Conservation (phyloP, 2,329 filamentous ascomycete species). For the Arachnomyces sp. region DNA sequence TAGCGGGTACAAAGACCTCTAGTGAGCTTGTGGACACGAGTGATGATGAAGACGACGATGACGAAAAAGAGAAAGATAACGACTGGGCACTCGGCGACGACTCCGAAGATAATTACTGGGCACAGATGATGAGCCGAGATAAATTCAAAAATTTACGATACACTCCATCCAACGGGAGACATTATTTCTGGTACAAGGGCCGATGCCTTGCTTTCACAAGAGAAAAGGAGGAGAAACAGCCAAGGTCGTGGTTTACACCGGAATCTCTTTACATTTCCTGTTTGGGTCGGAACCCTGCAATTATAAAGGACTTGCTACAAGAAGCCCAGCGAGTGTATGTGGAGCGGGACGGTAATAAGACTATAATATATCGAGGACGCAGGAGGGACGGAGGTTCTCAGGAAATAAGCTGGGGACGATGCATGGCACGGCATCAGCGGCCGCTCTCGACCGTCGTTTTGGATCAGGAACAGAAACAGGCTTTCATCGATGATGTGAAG, state of each 20-base stretch:
- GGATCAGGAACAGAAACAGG: conserved; percentile 42
- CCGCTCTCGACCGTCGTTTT: conserved; percentile 50
- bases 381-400: conserved; percentile 8
- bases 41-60: conserved; percentile 17
- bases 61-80: conserved; percentile 28
- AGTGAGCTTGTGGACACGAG: conserved; percentile 22
- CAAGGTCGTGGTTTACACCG: conserved; percentile 13
- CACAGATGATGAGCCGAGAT: conserved; percentile 30
- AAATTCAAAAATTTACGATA: conserved; percentile 40
- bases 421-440: conserved; percentile 40
- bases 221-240: conserved; percentile 19
- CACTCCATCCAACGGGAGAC: conserved; percentile 59
- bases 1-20: conserved; percentile 57
- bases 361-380: conserved; percentile 32
- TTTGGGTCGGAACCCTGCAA: conserved; percentile 25
- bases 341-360: conserved; percentile 27
- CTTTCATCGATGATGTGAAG: conserved; percentile 48
- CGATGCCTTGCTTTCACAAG: conserved; percentile 40
- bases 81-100: conserved; percentile 17
- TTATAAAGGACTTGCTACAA: conserved; percentile 26
- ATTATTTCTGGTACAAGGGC: conserved; percentile 61
- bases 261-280: conserved; percentile 29
- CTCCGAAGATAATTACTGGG: conserved; percentile 32
- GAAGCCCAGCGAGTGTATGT: conserved; percentile 32
- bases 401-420: conserved; percentile 24